These are phyloP conservation scores for Colletotrichum caudatum DNA, from an alignment of 2,329 filamentous ascomycete genomes.

Conservation along the genomic window DNA sequence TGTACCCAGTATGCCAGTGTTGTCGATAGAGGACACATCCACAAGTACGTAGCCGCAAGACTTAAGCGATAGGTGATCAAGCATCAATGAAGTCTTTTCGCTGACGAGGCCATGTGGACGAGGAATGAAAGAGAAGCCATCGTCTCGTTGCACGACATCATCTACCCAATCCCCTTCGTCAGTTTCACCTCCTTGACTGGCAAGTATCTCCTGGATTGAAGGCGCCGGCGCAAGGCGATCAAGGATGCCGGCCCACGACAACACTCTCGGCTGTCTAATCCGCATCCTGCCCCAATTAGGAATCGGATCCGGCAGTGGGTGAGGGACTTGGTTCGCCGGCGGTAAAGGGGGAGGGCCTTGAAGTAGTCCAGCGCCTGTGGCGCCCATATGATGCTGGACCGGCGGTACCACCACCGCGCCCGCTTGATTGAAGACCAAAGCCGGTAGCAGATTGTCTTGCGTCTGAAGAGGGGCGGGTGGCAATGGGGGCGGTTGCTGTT, in stretches of 20 bases:
- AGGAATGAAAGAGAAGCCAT: constrained; percentile 44
- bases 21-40: constrained; percentile 51
- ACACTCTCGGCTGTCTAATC: constrained; percentile 45
- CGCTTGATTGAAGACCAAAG: background rate
- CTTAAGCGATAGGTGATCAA: constrained; percentile 62
- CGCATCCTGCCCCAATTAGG: constrained; percentile 29
- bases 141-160: constrained; percentile 2
- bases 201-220: constrained; percentile 48
- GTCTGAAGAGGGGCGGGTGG: constrained; percentile 23
- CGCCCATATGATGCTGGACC: background rate
- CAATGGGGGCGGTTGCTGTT: constrained; percentile 26
- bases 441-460: constrained; percentile 7
- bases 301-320: background rate
- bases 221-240: constrained; percentile 56
- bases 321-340: constrained; percentile 10
- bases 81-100: constrained; percentile 48
- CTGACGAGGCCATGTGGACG: constrained; percentile 40
- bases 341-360: constrained; percentile 4
- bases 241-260: constrained; percentile 58
- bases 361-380: constrained; percentile 6
- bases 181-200: constrained; percentile 10
- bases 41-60: constrained; percentile 72
- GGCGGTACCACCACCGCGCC: background rate
- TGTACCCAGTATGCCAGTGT: constrained; percentile 50
- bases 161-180: background rate